Evolutionary conservation across 441 rosid species (phyloP), one percentile per base, ranked within the genome.

Genomic region (California macrophylla): DNA sequence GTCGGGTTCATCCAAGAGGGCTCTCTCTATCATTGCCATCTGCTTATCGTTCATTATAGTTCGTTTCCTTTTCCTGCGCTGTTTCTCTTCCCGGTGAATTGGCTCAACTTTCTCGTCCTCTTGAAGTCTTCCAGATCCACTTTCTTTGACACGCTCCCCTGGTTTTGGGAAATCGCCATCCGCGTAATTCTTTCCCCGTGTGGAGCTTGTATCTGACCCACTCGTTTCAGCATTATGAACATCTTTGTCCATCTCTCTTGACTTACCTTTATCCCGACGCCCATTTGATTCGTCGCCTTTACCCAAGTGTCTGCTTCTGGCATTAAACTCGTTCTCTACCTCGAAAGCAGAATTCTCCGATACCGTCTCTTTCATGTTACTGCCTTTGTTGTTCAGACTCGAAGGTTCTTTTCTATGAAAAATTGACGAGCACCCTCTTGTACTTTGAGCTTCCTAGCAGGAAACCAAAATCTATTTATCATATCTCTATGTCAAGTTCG

Each of bases 21-120:
- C 98, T 58, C 84, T 85, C 84, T 95, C 99, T 21, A 95, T 84
- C 73, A 95, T 74, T 34, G 76, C 66, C 66, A 89, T 83, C 81
- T 95, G 99, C 72, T 83, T 79, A 56, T 89, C 99, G 72, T 87
- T 95, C 99, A 95, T 92, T 69, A 95, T 88, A 64, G 97, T 95
- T 71, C 97, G 89, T 78, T 92, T 92, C 72, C 98, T 76, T 84
- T 89, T 95, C 70, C 87, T 87, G 45, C 86, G 88, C 77, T 86
- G 96, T 66, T 85, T 89, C 80, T 92, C 99, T 62, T 82, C 90
- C 61, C 71, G 52, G 66, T 77, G 88, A 74, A 70, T 66, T 6
- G 69, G 62, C 76, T 84, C 88, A 72, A 72, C 79, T 77, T 83
- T 95, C 71, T 83, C 98, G 71, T 82, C 88, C 64, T 82, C 89